Evolutionary conservation across 1,139 yeast genomes (phyloP), one percentile per base, ranked within the genome.

Genomic region (Lodderomyces theae): DNA sequence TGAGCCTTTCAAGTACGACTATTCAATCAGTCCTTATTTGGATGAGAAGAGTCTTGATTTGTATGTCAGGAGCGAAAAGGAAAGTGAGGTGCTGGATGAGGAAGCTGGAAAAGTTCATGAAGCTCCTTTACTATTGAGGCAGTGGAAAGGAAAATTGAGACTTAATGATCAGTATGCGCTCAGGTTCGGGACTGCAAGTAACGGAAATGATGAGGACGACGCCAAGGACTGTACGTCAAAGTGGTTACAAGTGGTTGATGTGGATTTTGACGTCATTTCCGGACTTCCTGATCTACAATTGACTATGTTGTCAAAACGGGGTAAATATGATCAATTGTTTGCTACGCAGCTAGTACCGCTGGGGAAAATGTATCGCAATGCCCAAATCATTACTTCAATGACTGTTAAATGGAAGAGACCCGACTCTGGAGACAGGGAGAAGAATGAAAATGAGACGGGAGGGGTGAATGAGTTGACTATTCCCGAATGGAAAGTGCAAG

Each of bases 401-500:
- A 46, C 29, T 1, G 52, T 72, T 13, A 50, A 52, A 17, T 76
- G 78, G 75, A 61, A 51, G 40, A 50, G 80, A 34, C 8, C 28
- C 4, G 35, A 42, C 3, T 10, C 5, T 3, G 25, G 26, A 10
- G 19, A 26, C 6, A 36, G 7, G 4, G 12, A 15, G 2, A 19
- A 26, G 10, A 19, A 32, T 5, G 38, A 13, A 11, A 18, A 19
- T 18, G 18, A 17, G 11, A 24, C 5, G 15, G 22, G 31, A 10
- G 28, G 43, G 1, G 38, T 53, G 2, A 68, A 69, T 43, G 51
- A 41, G 4, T 72, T 51, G 39, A 49, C 46, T 3, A 61, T 66
- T 11, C 62, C 58, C 6, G 64, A 71, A 21, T 71, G 77, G 74
- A 77, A 73, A 36, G 61, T 81, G 6, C 63, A 71, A 1, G 57